Evolutionary conservation across 495 filamentous ascomycete species (phyloP), one percentile per base, ranked within the genome.

Genomic region (Daldinia concentrica): DNA sequence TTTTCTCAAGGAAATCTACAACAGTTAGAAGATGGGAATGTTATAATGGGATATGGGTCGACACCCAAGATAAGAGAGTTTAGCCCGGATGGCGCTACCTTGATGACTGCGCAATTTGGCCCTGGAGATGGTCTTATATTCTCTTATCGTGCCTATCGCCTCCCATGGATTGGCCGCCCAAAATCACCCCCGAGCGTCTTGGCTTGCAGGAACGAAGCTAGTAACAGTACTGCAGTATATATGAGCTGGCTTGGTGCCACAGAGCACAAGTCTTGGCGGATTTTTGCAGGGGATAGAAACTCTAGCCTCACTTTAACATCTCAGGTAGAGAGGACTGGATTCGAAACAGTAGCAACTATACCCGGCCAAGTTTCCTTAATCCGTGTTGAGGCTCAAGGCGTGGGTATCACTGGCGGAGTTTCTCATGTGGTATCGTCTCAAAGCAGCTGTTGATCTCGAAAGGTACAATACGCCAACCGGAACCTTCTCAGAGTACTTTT

Each of bases 181-280:
- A 59, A 54, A 29, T 30, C 51, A 11, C 12, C 66, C 4, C 66
- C 70, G 6, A 45, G n/a, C 19, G 65, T 26, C 9, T 55, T 60
- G 32, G 66, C 65, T 26, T 73, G 70, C 45, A 5, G 61, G 14
- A 55, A 69, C n/a, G 26, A 30, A 6, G 45, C 52, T 1, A 58
- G 34, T 45, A 66, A 65, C 15, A 34, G 26, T n/a, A 73, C 70
- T 0, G 30, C 14, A 17, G 54, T 73, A 8, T 69, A 63, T 34
- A 69, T 73, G 70, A 73, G 65, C n/a, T 73, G 70, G 70, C 52
- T 64, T 52, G 70, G 70, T 24, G 70, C 70, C 4, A 73, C 70
- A 11, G 65, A 73, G 17, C 60, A 69, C 12, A 27, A 45, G 3
- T 22, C 52, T 9, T 73, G 70, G 70, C 48, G 37, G 9, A 43